These are phyloP conservation scores for Amanita brunnescens DNA, from an alignment of 768 basidiomycete genomes.

Conservation along the genomic window DNA sequence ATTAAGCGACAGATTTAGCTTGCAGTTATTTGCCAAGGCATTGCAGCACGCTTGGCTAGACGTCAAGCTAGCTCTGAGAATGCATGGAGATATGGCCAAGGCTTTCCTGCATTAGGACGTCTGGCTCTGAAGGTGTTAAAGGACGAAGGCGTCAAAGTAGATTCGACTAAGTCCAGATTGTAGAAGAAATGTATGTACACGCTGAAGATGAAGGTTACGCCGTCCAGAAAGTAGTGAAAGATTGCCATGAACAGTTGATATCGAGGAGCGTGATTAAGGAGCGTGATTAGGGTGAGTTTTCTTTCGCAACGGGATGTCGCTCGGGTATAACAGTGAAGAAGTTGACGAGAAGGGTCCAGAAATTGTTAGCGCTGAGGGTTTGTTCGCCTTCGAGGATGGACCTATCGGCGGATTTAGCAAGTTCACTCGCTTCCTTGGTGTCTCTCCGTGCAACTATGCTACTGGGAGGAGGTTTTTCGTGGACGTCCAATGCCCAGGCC, in stretches of 20 bases:
- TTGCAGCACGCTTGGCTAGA: constrained; percentile 77
- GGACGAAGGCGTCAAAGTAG: constrained; percentile 34
- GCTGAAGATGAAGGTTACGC: neutral
- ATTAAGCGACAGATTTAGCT: constrained; percentile 30
- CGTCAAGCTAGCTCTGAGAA: constrained; percentile 85
- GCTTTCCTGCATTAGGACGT: constrained; percentile 56
- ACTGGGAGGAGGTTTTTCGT: constrained; percentile 83
- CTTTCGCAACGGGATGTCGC: constrained; percentile 20
- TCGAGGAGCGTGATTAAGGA: neutral
- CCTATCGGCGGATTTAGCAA: constrained; percentile 70
- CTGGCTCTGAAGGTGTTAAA: constrained; percentile 54
- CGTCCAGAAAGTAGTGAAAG: neutral
- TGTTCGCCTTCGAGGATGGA: constrained; percentile 49
- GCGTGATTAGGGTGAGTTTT: neutral
- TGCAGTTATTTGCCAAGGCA: constrained; percentile 81
- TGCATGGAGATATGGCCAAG: constrained; percentile 36
- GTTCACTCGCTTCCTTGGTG: constrained; percentile 65
- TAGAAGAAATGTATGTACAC: constrained; percentile 8
- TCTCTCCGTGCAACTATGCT: constrained; percentile 89
- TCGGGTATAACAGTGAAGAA: constrained; percentile 51
- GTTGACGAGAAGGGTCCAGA: constrained; percentile 62
- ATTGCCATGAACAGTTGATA: neutral
- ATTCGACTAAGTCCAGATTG: constrained; percentile 23
- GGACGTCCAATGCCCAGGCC: constrained; percentile 77
- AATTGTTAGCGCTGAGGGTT: constrained; percentile 54